Evolutionary conservation across 2,329 filamentous ascomycete species (phyloP).

Genomic region (Alternaria consortialis): DNA sequence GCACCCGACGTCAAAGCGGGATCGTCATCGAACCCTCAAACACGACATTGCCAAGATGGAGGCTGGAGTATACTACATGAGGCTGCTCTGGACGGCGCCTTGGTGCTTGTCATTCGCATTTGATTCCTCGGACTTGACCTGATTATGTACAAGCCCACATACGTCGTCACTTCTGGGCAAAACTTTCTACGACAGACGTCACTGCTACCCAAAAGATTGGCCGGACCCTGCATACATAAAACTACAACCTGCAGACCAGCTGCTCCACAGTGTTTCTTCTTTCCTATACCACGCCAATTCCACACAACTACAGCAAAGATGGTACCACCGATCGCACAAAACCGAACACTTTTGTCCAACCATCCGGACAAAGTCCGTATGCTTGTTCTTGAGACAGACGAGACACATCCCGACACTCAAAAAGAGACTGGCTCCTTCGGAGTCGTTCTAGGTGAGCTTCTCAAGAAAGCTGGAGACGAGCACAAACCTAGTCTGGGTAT

Average conservation of each 20-base stretch:
- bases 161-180: conserved; percentile 19
- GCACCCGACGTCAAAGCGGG: conserved; percentile 12
- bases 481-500: conserved; percentile 65
- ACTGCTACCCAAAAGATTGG: conserved; percentile 2
- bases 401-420: conserved; percentile 62
- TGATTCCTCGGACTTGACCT: conserved; percentile 3
- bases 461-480: conserved; percentile 60
- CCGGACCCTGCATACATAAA: background rate
- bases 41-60: conserved; percentile 24
- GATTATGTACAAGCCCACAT: conserved; percentile 22
- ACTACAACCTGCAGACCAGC: background rate
- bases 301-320: conserved; percentile 20
- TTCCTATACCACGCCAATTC: conserved; percentile 1
- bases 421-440: conserved; percentile 63
- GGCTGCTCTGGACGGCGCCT: conserved; percentile 20
- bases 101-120: conserved; percentile 1
- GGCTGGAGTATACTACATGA: conserved; percentile 17
- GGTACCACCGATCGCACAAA: conserved; percentile 35
- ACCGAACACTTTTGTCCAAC: conserved; percentile 28
- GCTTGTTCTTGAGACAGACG: conserved; percentile 68
- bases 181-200: conserved; percentile 14
- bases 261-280: background rate
- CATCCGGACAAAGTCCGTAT: conserved; percentile 52
- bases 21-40: conserved; percentile 28
- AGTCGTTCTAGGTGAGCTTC: conserved; percentile 62